These are phyloP conservation scores for Bathelium albidoporum DNA, from an alignment of 495 filamentous ascomycete genomes.

Conservation along the genomic window DNA sequence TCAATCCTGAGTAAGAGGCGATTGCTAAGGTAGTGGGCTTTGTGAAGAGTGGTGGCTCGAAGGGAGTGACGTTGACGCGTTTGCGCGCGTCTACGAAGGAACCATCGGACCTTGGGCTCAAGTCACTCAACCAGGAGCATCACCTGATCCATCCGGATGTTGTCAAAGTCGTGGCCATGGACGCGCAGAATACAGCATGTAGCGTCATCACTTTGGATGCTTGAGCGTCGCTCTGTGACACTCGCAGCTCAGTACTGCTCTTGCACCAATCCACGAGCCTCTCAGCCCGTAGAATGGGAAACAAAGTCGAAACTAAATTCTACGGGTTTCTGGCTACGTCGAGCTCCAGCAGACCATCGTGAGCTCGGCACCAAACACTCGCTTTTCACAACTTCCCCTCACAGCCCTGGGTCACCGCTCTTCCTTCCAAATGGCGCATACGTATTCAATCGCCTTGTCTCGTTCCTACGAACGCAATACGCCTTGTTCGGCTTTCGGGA, in stretches of 20 bases:
- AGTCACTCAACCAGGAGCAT: background rate
- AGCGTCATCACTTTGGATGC: background rate
- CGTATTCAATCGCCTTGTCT: constrained; percentile 76
- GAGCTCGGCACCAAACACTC: constrained; percentile 58
- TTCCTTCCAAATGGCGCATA: constrained; percentile 78
- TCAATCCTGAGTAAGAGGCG: too few species aligned
- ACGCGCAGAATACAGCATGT: background rate
- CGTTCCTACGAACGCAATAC: constrained; percentile 82
- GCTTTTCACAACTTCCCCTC: constrained; percentile 66
- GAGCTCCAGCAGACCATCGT: constrained; percentile 52
- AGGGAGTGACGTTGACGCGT: background rate
- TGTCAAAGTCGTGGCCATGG: background rate
- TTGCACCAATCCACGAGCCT: background rate
- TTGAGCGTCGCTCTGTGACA: background rate
- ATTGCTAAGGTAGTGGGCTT: too few species aligned
- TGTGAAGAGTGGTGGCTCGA: too few species aligned
- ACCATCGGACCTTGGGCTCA: background rate
- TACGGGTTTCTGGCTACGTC: constrained; percentile 17
- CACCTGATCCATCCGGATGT: background rate
- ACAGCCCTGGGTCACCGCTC: constrained; percentile 80
- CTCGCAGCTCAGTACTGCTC: background rate
- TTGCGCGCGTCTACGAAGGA: background rate
- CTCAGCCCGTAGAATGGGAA: background rate
- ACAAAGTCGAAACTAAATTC: constrained; percentile 14
- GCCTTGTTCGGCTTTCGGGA: constrained; percentile 80